These are phyloP conservation scores for Verticillium zaregamsianum DNA, from an alignment of 2,329 filamentous ascomycete species.

Conservation along the genomic window DNA sequence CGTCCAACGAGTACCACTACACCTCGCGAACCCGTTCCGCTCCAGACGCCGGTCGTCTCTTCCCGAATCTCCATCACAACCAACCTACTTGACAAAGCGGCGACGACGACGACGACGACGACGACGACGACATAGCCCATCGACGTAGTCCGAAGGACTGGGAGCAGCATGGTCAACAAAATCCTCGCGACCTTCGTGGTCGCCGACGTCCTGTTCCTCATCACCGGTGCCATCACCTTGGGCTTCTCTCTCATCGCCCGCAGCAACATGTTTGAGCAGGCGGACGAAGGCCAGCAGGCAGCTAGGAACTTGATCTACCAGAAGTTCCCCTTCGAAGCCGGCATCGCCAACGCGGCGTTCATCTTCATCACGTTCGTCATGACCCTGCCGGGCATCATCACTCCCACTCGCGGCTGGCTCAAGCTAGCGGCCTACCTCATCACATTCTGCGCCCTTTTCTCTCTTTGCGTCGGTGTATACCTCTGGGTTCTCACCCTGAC, in stretches of 20 bases:
- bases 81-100: background rate
- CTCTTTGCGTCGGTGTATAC: conserved; percentile 59
- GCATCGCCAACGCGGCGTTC: conserved; percentile 67
- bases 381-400: conserved; percentile 67
- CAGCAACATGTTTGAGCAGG: conserved; percentile 36
- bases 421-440: conserved; percentile 65
- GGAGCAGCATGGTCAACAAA: conserved; percentile 47
- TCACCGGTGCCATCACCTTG: conserved; percentile 49
- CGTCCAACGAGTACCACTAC: background rate
- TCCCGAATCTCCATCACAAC: background rate
- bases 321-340: conserved; percentile 50
- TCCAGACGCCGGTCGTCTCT: background rate
- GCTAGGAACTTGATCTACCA: conserved; percentile 49
- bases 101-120: background rate
- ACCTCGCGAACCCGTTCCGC: background rate
- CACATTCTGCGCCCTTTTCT: conserved; percentile 59
- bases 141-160: background rate
- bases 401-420: conserved; percentile 64
- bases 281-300: conserved; percentile 42
- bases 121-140: background rate
- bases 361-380: conserved; percentile 67
- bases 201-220: conserved; percentile 47
- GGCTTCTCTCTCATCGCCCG: conserved; percentile 51
- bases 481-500: conserved; percentile 72
- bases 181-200: conserved; percentile 45